Evolutionary conservation across 352 stramenopile species (phyloP), one percentile per base, ranked within the genome.

Genomic region (Pythium brassicae): DNA sequence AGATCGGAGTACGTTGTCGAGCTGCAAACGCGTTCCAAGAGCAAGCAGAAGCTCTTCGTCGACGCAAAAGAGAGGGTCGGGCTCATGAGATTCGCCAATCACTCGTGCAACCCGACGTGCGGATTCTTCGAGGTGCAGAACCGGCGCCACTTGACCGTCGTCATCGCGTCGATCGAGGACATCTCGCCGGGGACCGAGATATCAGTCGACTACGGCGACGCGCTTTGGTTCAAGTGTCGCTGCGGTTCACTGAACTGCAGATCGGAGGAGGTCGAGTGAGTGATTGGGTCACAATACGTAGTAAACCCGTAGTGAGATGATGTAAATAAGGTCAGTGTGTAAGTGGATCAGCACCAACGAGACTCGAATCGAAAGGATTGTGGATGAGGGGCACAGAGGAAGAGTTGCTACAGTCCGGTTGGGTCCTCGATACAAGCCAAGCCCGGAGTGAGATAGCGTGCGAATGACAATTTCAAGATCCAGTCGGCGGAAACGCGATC

Each of bases 11-110:
- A 22, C 39, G 39, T 45, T 7, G 39, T 45, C 10, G 20, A 19
- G 14, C 39, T 45, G 39, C 39, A 22, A n/a, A 22, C 39, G 8
- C 39, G 39, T n/a, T 45, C 39, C 10, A 23, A 19, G 9, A 9
- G 14, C 11, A 45, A 45, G 39, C 11, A 59, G 43, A 45, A 52
- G n/a, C 34, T 53, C 2, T 59, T 40, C 20, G 51, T 59, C 32
- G 35, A 59, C 11, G 43, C 27, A 2, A n/a, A 53, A 14, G 11
- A 47, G 17, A 8, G 53, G 27, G 55, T 32, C 4, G 35, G 55
- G 26, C 15, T 61, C 2, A 55, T 32, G 12, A 44, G 55, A 11
- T 61, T 59, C 17, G 46, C 53, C 1, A 61, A 61, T 17, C 55
- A 61, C 27, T 49, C 35, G 14, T 61, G 55, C 26, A 10, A 37